Evolutionary conservation across 1,139 yeast genomes (phyloP).

Genomic region (Hyphopichia wangnamkhiaoensis): DNA sequence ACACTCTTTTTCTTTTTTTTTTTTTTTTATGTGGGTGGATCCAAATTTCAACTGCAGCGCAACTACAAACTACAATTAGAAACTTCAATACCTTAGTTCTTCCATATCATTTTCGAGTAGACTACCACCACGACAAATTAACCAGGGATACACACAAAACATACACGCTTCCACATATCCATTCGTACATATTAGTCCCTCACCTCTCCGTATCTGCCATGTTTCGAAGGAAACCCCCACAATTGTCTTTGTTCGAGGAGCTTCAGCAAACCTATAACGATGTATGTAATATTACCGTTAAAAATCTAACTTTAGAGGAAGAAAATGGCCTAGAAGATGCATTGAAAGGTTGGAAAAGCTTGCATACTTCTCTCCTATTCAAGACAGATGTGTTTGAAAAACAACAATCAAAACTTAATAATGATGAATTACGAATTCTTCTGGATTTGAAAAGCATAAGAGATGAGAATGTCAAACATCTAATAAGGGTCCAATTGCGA

Average conservation of each 20-base stretch:
- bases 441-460: conserved; percentile 50
- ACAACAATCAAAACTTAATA: conserved; percentile 23
- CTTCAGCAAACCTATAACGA: conserved; percentile 63
- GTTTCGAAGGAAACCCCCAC: conserved; percentile 61
- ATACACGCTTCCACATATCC: not conserved
- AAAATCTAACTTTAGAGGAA: conserved; percentile 60
- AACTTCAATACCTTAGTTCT: too few relatives aligned
- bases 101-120: too few relatives aligned
- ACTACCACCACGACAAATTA: not conserved
- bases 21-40: too few relatives aligned
- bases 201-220: too few relatives aligned
- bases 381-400: conserved; percentile 59
- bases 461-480: conserved; percentile 52
- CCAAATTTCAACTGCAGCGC: too few relatives aligned
- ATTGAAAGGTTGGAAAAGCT: conserved; percentile 68
- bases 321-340: conserved; percentile 54
- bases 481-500: conserved; percentile 43
- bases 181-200: too few relatives aligned
- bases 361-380: conserved; percentile 60
- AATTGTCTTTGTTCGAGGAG: conserved; percentile 52
- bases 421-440: conserved; percentile 45
- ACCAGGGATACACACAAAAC: not conserved
- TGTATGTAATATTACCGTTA: conserved; percentile 57
- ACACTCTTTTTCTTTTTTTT: too few relatives aligned
- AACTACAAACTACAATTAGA: too few relatives aligned